phyloP scores from a whole-genome alignment of 148 eudicot genomes.

The Hydrangea macrophylla region DNA sequence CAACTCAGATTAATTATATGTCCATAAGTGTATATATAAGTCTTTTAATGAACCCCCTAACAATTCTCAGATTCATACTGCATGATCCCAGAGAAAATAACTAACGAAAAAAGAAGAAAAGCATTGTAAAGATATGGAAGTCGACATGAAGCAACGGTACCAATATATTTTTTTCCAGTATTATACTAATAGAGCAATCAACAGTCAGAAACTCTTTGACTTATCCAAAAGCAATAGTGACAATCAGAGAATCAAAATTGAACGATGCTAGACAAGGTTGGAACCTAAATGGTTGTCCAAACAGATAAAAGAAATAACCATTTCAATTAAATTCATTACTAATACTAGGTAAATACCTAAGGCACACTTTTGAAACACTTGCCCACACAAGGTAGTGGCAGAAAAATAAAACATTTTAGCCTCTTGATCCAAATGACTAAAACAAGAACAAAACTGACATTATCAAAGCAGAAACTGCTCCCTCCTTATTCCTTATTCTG shows the following conservation, averaged over 20 bases:
- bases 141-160: neutral
- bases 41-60: neutral
- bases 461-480: neutral
- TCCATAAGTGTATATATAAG: neutral
- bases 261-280: too few species aligned
- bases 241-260: neutral
- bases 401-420: too few species aligned
- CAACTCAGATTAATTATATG: constrained; percentile 7
- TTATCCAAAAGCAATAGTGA: neutral
- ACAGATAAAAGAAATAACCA: neutral
- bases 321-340: neutral
- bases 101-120: neutral
- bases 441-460: too few species aligned
- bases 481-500: neutral
- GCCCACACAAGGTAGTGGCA: too few species aligned
- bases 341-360: neutral
- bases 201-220: neutral
- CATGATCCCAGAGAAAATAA: neutral
- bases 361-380: neutral
- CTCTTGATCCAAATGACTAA: too few species aligned
- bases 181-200: neutral
- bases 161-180: neutral
- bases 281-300: neutral
- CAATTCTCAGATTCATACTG: neutral
- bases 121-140: neutral